These are phyloP conservation scores for Phytopythium boreale DNA, from an alignment of 352 stramenopile genomes.

Conservation along the genomic window DNA sequence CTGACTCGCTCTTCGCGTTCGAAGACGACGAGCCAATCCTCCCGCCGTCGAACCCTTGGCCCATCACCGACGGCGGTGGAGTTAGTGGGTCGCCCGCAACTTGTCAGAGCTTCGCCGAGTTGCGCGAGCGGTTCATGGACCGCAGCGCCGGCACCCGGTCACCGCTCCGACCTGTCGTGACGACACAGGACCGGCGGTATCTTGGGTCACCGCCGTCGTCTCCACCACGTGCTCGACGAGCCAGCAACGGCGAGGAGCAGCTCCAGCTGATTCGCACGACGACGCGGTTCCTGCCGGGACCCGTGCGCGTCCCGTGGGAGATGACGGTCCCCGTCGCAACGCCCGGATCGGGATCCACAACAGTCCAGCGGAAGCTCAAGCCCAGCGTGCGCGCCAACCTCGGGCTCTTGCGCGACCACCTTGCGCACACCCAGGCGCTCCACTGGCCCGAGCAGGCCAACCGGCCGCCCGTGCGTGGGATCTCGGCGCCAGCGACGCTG, in stretches of 20 bases:
- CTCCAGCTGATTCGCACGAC: constrained; percentile 1
- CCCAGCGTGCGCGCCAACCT: constrained; percentile 55
- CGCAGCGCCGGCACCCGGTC: constrained; percentile 10
- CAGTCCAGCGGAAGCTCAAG: constrained; percentile 52
- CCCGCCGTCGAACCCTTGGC: constrained; percentile 45
- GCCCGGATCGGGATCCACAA: neutral
- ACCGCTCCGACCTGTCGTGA: constrained; percentile 23
- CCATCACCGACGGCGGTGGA: neutral
- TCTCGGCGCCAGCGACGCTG: constrained; percentile 3
- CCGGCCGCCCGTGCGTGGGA: constrained; percentile 7
- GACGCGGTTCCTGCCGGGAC: constrained; percentile 27
- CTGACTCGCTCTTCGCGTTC: constrained; percentile 51
- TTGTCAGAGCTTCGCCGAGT: constrained; percentile 22
- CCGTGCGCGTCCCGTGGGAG: constrained; percentile 67
- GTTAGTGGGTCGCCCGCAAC: constrained; percentile 1
- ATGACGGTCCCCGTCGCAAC: constrained; percentile 47
- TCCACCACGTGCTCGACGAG: neutral
- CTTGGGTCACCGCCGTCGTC: neutral
- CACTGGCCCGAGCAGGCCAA: constrained; percentile 50
- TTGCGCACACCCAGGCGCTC: constrained; percentile 48
- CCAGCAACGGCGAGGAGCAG: neutral
- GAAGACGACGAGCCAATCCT: constrained; percentile 61
- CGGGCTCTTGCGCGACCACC: constrained; percentile 52
- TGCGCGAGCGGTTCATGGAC: constrained; percentile 23
- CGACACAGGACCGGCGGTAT: constrained; percentile 20